phyloP scores from a whole-genome alignment of 257 asterid genomes.

The Penstemon davidsonii region DNA sequence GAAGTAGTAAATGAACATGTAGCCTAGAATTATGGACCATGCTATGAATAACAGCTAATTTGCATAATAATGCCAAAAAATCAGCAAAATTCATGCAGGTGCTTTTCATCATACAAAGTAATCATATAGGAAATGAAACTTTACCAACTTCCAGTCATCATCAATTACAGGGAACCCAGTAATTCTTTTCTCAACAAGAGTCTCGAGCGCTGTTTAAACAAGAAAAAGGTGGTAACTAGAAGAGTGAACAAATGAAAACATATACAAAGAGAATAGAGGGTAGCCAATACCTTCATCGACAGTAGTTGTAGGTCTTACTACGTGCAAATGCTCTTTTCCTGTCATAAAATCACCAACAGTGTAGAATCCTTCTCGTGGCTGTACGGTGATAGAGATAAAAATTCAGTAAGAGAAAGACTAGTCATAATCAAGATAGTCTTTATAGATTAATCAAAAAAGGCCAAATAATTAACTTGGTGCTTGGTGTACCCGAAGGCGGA shows the following conservation, averaged over 20 bases:
- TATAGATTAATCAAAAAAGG: neutral
- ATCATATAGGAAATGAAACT: slow-evolving; percentile 11
- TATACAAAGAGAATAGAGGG: neutral
- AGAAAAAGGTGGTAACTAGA: slow-evolving; percentile 17
- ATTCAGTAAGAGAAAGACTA: slow-evolving; percentile 6
- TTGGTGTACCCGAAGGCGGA: too few relatives aligned
- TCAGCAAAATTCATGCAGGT: slow-evolving; percentile 12
- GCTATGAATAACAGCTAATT: slow-evolving; percentile 14
- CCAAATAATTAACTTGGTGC: neutral
- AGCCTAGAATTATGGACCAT: too few relatives aligned
- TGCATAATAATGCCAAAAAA: slow-evolving; percentile 7
- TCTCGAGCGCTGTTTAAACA: slow-evolving; percentile 64
- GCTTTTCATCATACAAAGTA: too few relatives aligned
- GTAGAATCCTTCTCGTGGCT: slow-evolving; percentile 62
- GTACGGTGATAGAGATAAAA: slow-evolving; percentile 27
- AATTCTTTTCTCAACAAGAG: slow-evolving; percentile 77
- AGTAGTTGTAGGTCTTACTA: slow-evolving; percentile 67
- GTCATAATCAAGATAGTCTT: too few relatives aligned
- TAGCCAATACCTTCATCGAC: slow-evolving; percentile 73
- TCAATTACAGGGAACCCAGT: slow-evolving; percentile 95
- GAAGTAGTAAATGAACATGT: too few relatives aligned
- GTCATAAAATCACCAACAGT: slow-evolving; percentile 96
- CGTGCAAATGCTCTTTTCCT: slow-evolving; percentile 56
- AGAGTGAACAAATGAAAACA: slow-evolving; percentile 9
- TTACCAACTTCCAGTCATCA: slow-evolving; percentile 92